phyloP scores from a whole-genome alignment of 192 early-diverging fungal genomes.

The Paraglomus occultum region DNA sequence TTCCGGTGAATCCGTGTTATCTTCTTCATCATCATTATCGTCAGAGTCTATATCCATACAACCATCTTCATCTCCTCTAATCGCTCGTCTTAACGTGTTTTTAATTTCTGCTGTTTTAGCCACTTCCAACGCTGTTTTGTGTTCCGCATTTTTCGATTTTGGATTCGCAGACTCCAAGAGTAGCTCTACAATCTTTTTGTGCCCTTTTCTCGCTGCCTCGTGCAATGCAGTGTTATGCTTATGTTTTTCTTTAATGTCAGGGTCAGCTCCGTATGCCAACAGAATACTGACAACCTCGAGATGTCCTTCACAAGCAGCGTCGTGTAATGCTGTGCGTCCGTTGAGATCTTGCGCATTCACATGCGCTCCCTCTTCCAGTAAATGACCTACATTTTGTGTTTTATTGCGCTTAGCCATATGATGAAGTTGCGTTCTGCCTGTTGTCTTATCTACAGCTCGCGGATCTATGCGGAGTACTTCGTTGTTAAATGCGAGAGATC shows the following conservation, averaged over 20 bases:
- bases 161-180: conserved; percentile 42
- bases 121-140: conserved; percentile 14
- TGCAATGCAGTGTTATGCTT: conserved; percentile 54
- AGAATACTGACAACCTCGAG: conserved; percentile 47
- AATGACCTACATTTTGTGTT: conserved; percentile 39
- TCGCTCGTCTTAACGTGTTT: background rate
- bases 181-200: conserved; percentile 41
- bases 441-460: conserved; percentile 53
- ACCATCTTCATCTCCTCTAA: background rate
- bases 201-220: conserved; percentile 55
- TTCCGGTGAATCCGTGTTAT: conserved; percentile 28
- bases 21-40: conserved; percentile 7
- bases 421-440: conserved; percentile 67
- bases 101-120: conserved; percentile 10
- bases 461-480: conserved; percentile 47
- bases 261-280: conserved; percentile 52
- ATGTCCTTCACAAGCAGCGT: conserved; percentile 56
- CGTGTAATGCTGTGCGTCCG: conserved; percentile 63
- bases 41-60: background rate
- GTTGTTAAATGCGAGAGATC: background rate
- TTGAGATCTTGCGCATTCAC: conserved; percentile 59
- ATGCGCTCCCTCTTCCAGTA: conserved; percentile 59
- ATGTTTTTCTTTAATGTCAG: background rate
- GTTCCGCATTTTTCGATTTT: conserved; percentile 16
- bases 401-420: conserved; percentile 60